Percentiles rank a stretch among this genome's conserved stretches.
Conservation (phyloP, 192 early-diverging fungal species). For the Rhizoclosmatium globosum region DNA sequence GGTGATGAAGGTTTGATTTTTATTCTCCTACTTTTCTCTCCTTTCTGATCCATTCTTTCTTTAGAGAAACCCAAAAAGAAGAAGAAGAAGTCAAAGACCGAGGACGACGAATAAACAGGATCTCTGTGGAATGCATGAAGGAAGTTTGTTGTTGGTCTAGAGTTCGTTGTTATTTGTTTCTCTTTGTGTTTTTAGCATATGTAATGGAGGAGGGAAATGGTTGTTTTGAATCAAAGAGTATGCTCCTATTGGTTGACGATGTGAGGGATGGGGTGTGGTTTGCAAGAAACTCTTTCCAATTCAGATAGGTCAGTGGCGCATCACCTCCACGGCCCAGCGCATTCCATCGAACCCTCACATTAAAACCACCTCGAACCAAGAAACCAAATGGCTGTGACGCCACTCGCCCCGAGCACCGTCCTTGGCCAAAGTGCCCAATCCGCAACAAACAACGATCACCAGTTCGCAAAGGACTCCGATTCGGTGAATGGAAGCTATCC, state of each 20-base stretch:
- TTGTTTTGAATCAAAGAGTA: too few species aligned
- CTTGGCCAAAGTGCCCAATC: too few species aligned
- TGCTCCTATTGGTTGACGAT: too few species aligned
- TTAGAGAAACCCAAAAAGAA: conserved; percentile 49
- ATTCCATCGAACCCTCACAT: not conserved
- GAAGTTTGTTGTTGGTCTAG: not conserved
- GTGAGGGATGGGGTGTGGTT: too few species aligned
- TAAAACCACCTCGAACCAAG: not conserved
- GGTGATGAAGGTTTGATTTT: conserved; percentile 8
- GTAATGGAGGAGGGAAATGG: not conserved
- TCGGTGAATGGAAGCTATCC: not conserved
- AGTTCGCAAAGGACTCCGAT: too few species aligned
- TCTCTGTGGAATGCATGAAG: not conserved
- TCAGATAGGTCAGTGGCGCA: too few species aligned
- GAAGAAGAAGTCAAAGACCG: conserved; percentile 44
- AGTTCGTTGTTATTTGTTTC: not conserved
- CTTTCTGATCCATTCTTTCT: not conserved
- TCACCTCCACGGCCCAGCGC: too few species aligned
- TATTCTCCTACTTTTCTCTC: too few species aligned
- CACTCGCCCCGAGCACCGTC: too few species aligned
- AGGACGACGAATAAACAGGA: conserved; percentile 43
- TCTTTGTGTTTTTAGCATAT: not conserved
- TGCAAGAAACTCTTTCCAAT: too few species aligned
- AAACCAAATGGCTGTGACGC: not conserved
- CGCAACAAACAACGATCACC: too few species aligned